Evolutionary conservation across 441 rosid species (phyloP).

Genomic region (Arabidopsis lyrata): DNA sequence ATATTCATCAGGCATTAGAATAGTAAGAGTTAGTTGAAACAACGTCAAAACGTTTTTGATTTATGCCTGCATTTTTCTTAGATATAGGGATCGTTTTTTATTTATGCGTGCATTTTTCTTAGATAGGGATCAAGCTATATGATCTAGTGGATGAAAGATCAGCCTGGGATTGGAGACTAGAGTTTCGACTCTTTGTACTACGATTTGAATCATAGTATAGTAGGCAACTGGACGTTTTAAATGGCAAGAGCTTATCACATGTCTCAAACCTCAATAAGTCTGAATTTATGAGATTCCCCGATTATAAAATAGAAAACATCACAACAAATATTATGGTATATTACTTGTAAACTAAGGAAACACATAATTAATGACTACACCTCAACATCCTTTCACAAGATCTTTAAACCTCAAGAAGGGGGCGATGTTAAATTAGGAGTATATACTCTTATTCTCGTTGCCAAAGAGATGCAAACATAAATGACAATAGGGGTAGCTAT

Average conservation of each 20-base stretch:
- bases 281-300: neutral
- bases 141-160: neutral
- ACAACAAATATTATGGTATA: neutral
- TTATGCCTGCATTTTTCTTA: neutral
- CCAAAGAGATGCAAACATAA: conserved; percentile 11
- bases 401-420: conserved; percentile 8
- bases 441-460: neutral
- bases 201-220: neutral
- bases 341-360: neutral
- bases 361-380: neutral
- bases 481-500: neutral
- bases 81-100: neutral
- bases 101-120: neutral
- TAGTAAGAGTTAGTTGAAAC: neutral
- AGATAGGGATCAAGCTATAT: too few species aligned
- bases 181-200: neutral
- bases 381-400: neutral
- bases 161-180: neutral
- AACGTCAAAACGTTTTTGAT: neutral
- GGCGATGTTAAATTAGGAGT: neutral
- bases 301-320: neutral
- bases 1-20: neutral
- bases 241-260: neutral
- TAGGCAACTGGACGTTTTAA: neutral
- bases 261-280: neutral